Evolutionary conservation across 805 yeast species (phyloP), one percentile per base, ranked within the genome.

Genomic region (Candida fluviatilis): DNA sequence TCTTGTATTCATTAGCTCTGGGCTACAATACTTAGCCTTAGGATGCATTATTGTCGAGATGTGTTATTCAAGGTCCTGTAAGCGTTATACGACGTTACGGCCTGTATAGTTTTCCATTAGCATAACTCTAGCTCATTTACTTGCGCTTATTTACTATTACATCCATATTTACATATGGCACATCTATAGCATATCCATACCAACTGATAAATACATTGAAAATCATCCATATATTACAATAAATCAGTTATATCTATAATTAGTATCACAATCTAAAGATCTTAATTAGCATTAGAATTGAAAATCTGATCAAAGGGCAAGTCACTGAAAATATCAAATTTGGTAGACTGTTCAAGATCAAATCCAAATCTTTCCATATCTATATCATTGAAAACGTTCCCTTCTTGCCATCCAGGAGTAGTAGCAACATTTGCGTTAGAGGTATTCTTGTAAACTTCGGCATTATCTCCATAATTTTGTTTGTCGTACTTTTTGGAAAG

Each of bases 281-380:
- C n/a, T n/a, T n/a, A n/a, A n/a, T 21, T 21, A 21, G 24, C 24
- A 21, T 29, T 15, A 13, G 19, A 29, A 35, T 39, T 44, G 19
- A 49, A 45, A 25, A 46, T 36, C n/a, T 47, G 50, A 33, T 52
- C 55, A 36, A 54, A 49, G 2, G 61, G 61, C 25, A 60, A 35
- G 24, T 55, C 59, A 27, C 56, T 53, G 43, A 58, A 58, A 27
- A 58, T 43, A 38, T 59, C 66, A 25, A 55, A 48, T 25, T 43
- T 47, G 10, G 40, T 38, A 3, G 44, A 38, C 30, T 45, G 42
- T 21, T 50, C 56, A 21, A 42, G 35, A 25, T 46, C 47, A 21
- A 40, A 45, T 5, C 50, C 52, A 31, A 34, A 26, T 29, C 39
- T 14, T 11, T 29, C 37, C 11, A 31, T 31, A 31, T 19, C 34